Evolutionary conservation across 176 grass and related monocot species (phyloP).

Genomic region (Aegilops sharonensis): DNA sequence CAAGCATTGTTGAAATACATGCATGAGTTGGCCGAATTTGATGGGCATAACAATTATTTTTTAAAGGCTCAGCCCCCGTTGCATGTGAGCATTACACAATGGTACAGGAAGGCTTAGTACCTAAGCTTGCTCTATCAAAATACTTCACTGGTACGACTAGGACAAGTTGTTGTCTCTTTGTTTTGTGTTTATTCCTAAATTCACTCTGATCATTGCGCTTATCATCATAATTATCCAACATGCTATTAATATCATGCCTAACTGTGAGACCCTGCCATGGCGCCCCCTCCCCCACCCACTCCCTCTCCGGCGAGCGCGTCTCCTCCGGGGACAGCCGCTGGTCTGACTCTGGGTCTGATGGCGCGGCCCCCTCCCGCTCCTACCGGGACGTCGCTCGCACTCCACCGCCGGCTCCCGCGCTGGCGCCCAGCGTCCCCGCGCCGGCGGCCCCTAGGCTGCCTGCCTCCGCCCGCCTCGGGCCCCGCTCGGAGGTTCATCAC

Average conservation of each 20-base stretch:
- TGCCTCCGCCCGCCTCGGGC: too few species aligned
- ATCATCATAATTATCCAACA: slow-evolving; percentile 4
- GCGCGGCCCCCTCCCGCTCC: too few species aligned
- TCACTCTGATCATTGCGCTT: not conserved
- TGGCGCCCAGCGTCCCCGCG: too few species aligned
- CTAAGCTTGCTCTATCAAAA: not conserved
- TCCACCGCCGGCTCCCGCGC: too few species aligned
- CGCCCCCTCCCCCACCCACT: too few species aligned
- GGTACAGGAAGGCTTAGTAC: not conserved
- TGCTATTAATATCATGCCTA: not conserved
- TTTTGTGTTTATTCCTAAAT: not conserved
- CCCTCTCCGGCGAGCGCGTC: too few species aligned
- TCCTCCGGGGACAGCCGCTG: too few species aligned
- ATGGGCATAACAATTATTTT: slow-evolving; percentile 2
- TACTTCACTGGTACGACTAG: not conserved
- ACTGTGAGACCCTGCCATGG: too few species aligned
- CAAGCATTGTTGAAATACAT: slow-evolving; percentile 46
- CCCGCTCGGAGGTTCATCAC: too few species aligned
- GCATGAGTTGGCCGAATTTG: slow-evolving; percentile 19
- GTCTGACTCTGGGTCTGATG: too few species aligned
- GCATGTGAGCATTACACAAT: not conserved
- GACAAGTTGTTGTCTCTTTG: not conserved
- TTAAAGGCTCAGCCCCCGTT: not conserved
- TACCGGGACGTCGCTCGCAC: too few species aligned
- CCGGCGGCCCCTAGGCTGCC: too few species aligned